Evolutionary conservation across 805 yeast species (phyloP), one percentile per base, ranked within the genome.

Genomic region (Yamadazyma ubonensis): DNA sequence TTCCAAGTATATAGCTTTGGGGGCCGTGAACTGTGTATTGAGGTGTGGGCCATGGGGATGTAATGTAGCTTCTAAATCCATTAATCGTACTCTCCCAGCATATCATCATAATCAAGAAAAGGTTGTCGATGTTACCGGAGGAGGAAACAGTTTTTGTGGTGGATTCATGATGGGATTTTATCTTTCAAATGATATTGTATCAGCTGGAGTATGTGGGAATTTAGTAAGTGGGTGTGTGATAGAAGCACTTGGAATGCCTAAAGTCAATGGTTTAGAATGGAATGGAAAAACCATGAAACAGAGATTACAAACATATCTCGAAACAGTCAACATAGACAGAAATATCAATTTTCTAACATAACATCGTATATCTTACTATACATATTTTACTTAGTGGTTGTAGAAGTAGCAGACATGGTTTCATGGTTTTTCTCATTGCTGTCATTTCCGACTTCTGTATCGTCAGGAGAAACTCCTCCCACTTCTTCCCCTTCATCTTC

Each of bases 41-140:
- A 61, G 97, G 33, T 86, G 96, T 52, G 97, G 97, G 1, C 66
- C 75, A 1, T 45, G 72, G 19, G 97, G 97, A 0, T 78, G 89
- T 48, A 69, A 71, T 16, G 65, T 80, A 2, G 53, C 70, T 17
- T 59, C 73, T 1, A 40, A 50, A 0, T 36, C 46, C 1, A 34
- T 51, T 4, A 48, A 40, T 1, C 43, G 53, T 8, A 76, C 85
- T 78, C 71, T 78, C 16, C 90, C 93, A 0, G 86, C 96, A 1
- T 91, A 83, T 58, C 95, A 89, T 54, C 58, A 53, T 9, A 58
- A 62, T 14, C 65, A 62, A 15, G 50, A 53, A 3, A 41, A 48
- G 12, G 73, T 69, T 3, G 51, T 60, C 6, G 75, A 69, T 44
- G 73, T 67, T 3, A 69, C 75, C 5, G 75, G 75, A 2, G 75